Base-by-base conservation (phyloP, 192 early-diverging fungal genomes). In the Dissophora globulifera region DNA sequence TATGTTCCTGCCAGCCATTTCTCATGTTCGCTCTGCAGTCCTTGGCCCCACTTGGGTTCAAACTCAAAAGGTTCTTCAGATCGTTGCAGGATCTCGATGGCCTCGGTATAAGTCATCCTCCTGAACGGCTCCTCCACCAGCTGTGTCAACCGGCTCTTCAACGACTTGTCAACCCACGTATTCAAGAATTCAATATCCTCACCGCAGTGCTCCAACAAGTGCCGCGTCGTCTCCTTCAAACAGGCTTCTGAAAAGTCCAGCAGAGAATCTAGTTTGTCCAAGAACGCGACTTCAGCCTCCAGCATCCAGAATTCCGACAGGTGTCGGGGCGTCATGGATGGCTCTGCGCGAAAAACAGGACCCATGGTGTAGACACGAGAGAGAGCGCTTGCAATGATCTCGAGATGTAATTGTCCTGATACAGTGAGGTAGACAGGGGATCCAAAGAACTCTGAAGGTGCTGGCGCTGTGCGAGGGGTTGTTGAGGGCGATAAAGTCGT, bases 261-360 rank as follows among this genome's bases (percentile, higher is more conserved):
- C 23, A 96, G 64, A 10, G 87, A 81, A 4, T 82, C 75, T 20
- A 95, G 52, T 27, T 82, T 33, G 42, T 83, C 76, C 9, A 94
- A 64, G 81, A 94, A 95, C 0, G 93, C 87, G 33, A 90, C 83
- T 64, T 97, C 95, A 2, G 93, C 93, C 67, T 97, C 95, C 27
- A 94, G 66, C 95, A 97, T 97, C 93, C 94, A 95, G 59, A 97
- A 97, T 76, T 97, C 95, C 2, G 94, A 91, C 20, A 97, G 54
- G 71, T 97, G 95, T 23, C 93, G 87, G 6, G 91, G 88, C 4
- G 92, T 93, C 58, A 88, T 79, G 12, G 91, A 91, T 15, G 87
- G 85, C 65, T 97, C 95, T 11, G 95, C 95, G 11, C 95, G 82
- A 64, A 97, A 97, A 0, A 89, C 82, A 19, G 91, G 95, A 15